Evolutionary conservation across 192 early-diverging fungal genomes (phyloP).

Genomic region (Backusella westeae): DNA sequence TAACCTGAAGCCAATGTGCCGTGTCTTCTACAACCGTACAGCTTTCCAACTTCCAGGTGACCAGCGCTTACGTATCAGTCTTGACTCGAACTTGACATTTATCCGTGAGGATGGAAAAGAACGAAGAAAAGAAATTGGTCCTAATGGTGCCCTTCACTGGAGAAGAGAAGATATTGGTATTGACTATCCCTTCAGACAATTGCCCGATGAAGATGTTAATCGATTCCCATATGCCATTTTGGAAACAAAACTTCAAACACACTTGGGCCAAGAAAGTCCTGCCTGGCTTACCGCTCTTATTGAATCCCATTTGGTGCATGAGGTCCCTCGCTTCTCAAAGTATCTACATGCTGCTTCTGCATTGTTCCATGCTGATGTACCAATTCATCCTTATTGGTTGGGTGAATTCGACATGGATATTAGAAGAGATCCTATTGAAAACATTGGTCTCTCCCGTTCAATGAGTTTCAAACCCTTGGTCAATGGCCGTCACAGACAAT

Average conservation of each 20-base stretch:
- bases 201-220: slow-evolving; percentile 43
- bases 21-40: slow-evolving; percentile 49
- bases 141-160: slow-evolving; percentile 64
- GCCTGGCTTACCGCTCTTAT: slow-evolving; percentile 74
- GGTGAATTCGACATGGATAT: slow-evolving; percentile 33
- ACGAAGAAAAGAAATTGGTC: slow-evolving; percentile 23
- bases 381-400: slow-evolving; percentile 61
- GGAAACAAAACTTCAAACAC: slow-evolving; percentile 80
- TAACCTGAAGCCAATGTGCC: slow-evolving; percentile 62
- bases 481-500: slow-evolving; percentile 32
- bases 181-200: slow-evolving; percentile 37
- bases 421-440: slow-evolving; percentile 20
- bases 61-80: slow-evolving; percentile 41
- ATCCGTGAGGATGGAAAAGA: slow-evolving; percentile 32
- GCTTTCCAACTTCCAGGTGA: slow-evolving; percentile 51
- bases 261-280: slow-evolving; percentile 64
- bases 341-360: slow-evolving; percentile 79
- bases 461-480: slow-evolving; percentile 34
- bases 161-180: slow-evolving; percentile 74
- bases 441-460: slow-evolving; percentile 30
- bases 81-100: slow-evolving; percentile 48
- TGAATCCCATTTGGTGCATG: slow-evolving; percentile 70
- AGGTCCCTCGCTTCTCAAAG: slow-evolving; percentile 84
- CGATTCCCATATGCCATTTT: slow-evolving; percentile 97
- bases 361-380: slow-evolving; percentile 50